Evolutionary conservation across 257 asterid species (phyloP), one percentile per base, ranked within the genome.

Genomic region (Nicotiana obtusifolia): DNA sequence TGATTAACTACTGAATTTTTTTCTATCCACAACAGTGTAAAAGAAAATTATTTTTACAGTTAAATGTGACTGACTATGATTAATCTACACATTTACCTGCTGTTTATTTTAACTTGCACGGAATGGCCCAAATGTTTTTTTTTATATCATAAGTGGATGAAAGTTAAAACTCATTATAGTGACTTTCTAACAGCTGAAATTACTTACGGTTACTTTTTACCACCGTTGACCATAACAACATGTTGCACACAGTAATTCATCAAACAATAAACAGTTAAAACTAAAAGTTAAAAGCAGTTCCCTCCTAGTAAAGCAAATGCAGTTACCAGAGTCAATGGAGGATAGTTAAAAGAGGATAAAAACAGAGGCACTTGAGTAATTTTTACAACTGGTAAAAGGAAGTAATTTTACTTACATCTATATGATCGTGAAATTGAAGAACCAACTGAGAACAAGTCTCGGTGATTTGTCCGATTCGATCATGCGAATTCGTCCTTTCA

Each of bases 371-470:
- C 41, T 64, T 30, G 20, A 26, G 20, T 64, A 11, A 14, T 11
- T 52, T 15, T 14, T 1, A 14, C 17, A 14, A 14, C 7, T 53
- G 60, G 53, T 75, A 14, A 22, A 61, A 82, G 61, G 16, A 4
- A 57, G 15, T 54, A 52, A 56, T 4, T 31, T 33, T 19, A 81
- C 87, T 79, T 37, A 93, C 98, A 89, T 91, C 89, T 60, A 89
- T 86, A 83, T 84, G 87, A 83, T 86, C 88, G 83, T 87, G 92
- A 82, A 91, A 88, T 86, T 94, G 93, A 82, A 92, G 93, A 88
- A 92, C 96, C 98, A 94, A 92, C 86, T 91, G 90, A 81, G 98
- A 94, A 82, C 97, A 94, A 16, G 93, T 86, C 57, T 94, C 96
- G 5, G 98, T 89, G 82, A 94, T 90, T 88, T 89, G 92, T 33